phyloP scores from a whole-genome alignment of 495 filamentous ascomycete species.

The Bryoglossum gracile region DNA sequence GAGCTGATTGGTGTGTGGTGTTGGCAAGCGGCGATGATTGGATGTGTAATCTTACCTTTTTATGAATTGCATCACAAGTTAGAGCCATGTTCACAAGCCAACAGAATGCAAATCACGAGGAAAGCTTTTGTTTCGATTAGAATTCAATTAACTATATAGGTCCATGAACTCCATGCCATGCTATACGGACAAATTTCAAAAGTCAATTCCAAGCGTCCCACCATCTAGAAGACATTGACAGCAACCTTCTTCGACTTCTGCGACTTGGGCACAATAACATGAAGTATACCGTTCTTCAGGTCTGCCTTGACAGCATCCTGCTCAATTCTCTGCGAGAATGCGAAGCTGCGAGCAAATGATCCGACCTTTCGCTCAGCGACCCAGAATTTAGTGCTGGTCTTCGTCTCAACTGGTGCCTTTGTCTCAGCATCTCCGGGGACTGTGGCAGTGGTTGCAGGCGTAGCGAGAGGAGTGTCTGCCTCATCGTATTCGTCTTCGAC shows the following conservation, averaged over 20 bases:
- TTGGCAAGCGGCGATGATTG: too few species aligned
- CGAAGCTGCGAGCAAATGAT: conserved; percentile 72
- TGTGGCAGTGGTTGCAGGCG: conserved; percentile 17
- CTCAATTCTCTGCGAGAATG: conserved; percentile 68
- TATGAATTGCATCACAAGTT: too few species aligned
- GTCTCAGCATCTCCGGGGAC: conserved; percentile 26
- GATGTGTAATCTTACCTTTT: too few species aligned
- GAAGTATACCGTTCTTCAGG: conserved; percentile 67
- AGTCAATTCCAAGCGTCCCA: too few species aligned
- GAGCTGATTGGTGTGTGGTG: too few species aligned
- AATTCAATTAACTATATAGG: too few species aligned
- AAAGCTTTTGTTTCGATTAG: too few species aligned
- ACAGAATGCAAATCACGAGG: too few species aligned
- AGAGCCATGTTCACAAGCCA: too few species aligned
- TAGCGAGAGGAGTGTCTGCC: conserved; percentile 19
- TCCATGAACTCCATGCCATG: too few species aligned
- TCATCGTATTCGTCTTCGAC: conserved; percentile 48
- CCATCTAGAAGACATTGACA: too few species aligned
- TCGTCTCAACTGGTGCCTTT: conserved; percentile 28
- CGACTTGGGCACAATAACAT: conserved; percentile 65
- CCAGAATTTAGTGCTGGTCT: conserved; percentile 69
- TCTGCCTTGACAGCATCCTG: conserved; percentile 69
- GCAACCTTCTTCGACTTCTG: conserved; percentile 17
- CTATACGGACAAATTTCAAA: too few species aligned
- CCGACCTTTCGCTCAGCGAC: conserved; percentile 71